Evolutionary conservation across 2,329 filamentous ascomycete genomes (phyloP), one percentile per base, ranked within the genome.

Genomic region (Alternaria ethzedia): DNA sequence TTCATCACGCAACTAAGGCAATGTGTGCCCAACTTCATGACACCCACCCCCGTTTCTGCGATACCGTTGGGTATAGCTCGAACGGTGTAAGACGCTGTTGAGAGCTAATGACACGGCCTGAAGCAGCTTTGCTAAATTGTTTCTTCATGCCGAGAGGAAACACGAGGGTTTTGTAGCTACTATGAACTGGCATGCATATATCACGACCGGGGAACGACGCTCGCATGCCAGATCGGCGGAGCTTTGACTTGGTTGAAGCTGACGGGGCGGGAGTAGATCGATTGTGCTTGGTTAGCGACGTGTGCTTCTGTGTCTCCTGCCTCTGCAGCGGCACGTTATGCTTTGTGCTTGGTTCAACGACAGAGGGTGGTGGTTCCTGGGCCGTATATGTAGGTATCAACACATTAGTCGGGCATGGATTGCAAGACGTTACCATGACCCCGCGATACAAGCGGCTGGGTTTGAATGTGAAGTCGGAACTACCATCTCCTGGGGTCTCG

Each of bases 181-280:
- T 70, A 72, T 70, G n/a, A 64, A 58, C 68, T 56, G 59, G 72
- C 68, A 69, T 65, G 50, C 58, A 64, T 58, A 66, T 64, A 63
- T 62, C 55, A 66, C 65, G 65, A 68, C 73, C 57, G 65, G 49
- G 49, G 49, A 52, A 52, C 20, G 58, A 26, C 55, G 61, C 51
- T 54, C 61, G 67, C 61, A 59, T 71, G 65, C 69, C 64, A 61
- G 73, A 74, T 77, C 71, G 69, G 69, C 72, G 54, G 65, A 68
- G 71, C 73, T 72, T 70, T 67, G 75, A 72, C 73, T 65, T 64
- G 52, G 12, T 26, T 30, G 25, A 62, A 65, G 64, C 70, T 71
- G 52, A 50, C 26, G 55, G 36, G 52, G 44, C 36, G 45, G 30
- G 46, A 41, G 57, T 32, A 55, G 57, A 59, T 59, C 20, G 43